These are phyloP conservation scores for Coemansia sp. DNA, from an alignment of 192 early-diverging fungal genomes.

Conservation along the genomic window DNA sequence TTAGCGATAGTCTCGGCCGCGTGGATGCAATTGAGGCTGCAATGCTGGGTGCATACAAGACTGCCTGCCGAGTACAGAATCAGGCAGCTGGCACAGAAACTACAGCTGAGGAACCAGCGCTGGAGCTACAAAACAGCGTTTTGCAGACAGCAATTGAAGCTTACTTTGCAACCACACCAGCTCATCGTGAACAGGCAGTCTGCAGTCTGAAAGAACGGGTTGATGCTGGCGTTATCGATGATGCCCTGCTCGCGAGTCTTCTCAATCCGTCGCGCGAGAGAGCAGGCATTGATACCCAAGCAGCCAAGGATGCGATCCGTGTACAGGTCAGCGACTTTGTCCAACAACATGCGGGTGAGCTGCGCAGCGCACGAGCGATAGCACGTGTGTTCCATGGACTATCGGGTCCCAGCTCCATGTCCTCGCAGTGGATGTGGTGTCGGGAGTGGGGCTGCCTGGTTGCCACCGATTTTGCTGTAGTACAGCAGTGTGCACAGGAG, in stretches of 20 bases:
- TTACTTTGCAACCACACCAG: conserved; percentile 30
- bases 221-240: neutral
- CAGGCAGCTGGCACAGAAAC: neutral
- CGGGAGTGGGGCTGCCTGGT: conserved; percentile 43
- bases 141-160: conserved; percentile 26
- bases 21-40: conserved; percentile 19
- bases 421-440: conserved; percentile 47
- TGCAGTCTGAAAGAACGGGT: neutral
- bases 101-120: neutral
- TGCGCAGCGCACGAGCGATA: conserved; percentile 36
- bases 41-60: conserved; percentile 13
- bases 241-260: neutral
- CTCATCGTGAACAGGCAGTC: conserved; percentile 1
- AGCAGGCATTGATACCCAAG: neutral
- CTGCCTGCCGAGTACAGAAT: neutral
- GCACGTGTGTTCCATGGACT: conserved; percentile 48
- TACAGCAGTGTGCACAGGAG: conserved; percentile 35
- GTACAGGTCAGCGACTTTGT: conserved; percentile 21
- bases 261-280: neutral
- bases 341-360: conserved; percentile 16
- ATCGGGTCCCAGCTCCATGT: conserved; percentile 25
- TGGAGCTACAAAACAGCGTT: conserved; percentile 3
- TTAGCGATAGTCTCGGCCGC: conserved; percentile 17
- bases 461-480: conserved; percentile 28
- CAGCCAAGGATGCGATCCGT: conserved; percentile 1